These are phyloP conservation scores for Ceratonia siliqua DNA, from an alignment of 306 rosid genomes.

Conservation along the genomic window DNA sequence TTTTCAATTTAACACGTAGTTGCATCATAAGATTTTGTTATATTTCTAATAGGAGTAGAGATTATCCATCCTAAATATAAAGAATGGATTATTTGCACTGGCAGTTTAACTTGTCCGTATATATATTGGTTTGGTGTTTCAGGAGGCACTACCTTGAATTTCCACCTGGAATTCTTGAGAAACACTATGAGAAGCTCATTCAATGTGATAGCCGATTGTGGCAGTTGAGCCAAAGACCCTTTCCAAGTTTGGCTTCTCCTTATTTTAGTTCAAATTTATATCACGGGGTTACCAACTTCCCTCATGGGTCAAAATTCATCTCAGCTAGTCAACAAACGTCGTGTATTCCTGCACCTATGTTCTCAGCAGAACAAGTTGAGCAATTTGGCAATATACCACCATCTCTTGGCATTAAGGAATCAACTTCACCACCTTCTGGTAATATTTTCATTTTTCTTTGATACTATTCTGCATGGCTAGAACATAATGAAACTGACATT, in stretches of 20 bases:
- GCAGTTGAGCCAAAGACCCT: constrained; percentile 37
- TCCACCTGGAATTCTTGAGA: constrained; percentile 49
- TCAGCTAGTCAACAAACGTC: neutral
- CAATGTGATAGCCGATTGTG: constrained; percentile 39
- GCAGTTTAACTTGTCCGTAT: too few relatives aligned
- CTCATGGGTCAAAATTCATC: neutral
- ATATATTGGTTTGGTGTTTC: neutral
- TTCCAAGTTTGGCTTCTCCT: constrained; percentile 38
- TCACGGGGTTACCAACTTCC: constrained; percentile 18
- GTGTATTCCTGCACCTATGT: neutral
- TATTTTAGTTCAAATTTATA: constrained; percentile 38
- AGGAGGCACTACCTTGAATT: constrained; percentile 48
- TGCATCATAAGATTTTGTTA: too few relatives aligned
- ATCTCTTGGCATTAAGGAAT: neutral
- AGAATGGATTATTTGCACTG: too few relatives aligned
- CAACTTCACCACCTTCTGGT: constrained; percentile 23
- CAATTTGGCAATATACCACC: neutral
- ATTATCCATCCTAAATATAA: too few relatives aligned
- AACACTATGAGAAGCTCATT: constrained; percentile 42
- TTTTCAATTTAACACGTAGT: neutral
- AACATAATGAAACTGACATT: neutral
- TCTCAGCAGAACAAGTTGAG: neutral
- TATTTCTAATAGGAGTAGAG: too few relatives aligned
- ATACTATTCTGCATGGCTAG: too few relatives aligned
- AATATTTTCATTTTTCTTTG: neutral